These are phyloP conservation scores for Entomortierella chlamydospora DNA, from an alignment of 192 early-diverging fungal genomes.

Conservation along the genomic window DNA sequence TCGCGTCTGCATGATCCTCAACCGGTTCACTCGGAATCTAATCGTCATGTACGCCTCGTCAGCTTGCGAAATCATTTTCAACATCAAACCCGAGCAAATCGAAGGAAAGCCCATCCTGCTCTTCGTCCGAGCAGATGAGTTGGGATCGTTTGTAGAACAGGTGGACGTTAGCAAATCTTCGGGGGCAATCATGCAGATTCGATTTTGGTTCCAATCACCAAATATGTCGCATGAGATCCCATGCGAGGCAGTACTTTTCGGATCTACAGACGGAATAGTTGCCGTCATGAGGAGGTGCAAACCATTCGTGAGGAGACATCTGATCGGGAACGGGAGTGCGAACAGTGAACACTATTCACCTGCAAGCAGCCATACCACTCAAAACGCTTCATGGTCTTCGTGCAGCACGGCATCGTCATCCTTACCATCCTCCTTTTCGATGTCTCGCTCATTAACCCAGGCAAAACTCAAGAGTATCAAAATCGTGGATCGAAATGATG, in stretches of 20 bases:
- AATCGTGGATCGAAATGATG: no score
- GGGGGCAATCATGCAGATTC: constrained; percentile 21
- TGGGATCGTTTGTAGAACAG: constrained; percentile 20
- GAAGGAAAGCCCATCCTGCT: constrained; percentile 25
- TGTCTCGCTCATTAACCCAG: no score
- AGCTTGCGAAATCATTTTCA: constrained; percentile 6
- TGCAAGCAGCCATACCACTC: not conserved
- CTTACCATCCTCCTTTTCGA: no score
- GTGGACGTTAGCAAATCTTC: constrained; percentile 25
- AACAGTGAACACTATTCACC: not conserved
- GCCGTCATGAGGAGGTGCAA: constrained; percentile 1
- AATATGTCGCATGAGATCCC: constrained; percentile 4
- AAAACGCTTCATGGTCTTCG: not conserved
- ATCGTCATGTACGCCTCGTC: constrained; percentile 29
- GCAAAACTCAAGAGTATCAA: no score
- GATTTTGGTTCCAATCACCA: constrained; percentile 32
- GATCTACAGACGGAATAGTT: constrained; percentile 20
- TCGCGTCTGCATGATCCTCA: constrained; percentile 40
- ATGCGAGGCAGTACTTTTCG: constrained; percentile 17
- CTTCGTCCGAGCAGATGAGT: constrained; percentile 31
- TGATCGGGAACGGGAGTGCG: not conserved
- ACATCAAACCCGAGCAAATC: constrained; percentile 5
- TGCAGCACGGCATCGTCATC: not conserved
- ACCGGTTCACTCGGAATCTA: constrained; percentile 23
- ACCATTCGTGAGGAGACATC: constrained; percentile 12